These are phyloP conservation scores for Chernovozyma aurita DNA, from an alignment of 1,139 yeast species.

Conservation along the genomic window DNA sequence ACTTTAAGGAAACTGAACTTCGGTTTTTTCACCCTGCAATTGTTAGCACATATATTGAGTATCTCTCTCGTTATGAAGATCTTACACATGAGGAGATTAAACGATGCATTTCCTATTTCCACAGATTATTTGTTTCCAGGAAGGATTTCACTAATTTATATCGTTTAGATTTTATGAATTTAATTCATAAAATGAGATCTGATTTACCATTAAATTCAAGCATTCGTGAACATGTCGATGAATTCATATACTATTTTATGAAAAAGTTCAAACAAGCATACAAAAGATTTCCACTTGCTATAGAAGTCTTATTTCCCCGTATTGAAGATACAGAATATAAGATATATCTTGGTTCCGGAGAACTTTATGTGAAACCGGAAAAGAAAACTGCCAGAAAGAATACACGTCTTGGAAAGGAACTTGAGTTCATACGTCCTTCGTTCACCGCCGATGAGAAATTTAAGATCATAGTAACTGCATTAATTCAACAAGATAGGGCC, in stretches of 20 bases:
- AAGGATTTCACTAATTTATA: constrained; percentile 60
- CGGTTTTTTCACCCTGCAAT: constrained; percentile 38
- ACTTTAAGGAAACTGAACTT: constrained; percentile 38
- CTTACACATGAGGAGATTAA: constrained; percentile 58
- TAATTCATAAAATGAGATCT: constrained; percentile 28
- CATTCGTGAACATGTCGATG: constrained; percentile 56
- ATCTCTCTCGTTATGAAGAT: constrained; percentile 55
- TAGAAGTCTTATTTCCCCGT: constrained; percentile 68
- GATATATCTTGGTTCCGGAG: constrained; percentile 49
- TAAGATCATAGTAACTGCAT: constrained; percentile 45
- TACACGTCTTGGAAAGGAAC: constrained; percentile 28
- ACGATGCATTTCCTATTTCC: constrained; percentile 65
- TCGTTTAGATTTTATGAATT: constrained; percentile 68
- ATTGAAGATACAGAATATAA: constrained; percentile 41
- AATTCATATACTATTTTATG: constrained; percentile 66
- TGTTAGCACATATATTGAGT: constrained; percentile 50
- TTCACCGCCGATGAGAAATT: constrained; percentile 33
- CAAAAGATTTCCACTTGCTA: constrained; percentile 52
- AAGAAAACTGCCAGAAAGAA: constrained; percentile 12
- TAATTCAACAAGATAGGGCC: constrained; percentile 43
- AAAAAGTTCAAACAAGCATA: constrained; percentile 49
- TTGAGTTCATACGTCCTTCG: constrained; percentile 33
- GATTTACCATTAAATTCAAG: constrained; percentile 30
- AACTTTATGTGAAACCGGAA: constrained; percentile 27
- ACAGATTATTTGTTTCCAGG: constrained; percentile 59